Conservation (phyloP, 225 moss, liverwort and hornwort species). For the Physcomitrium patens region DNA sequence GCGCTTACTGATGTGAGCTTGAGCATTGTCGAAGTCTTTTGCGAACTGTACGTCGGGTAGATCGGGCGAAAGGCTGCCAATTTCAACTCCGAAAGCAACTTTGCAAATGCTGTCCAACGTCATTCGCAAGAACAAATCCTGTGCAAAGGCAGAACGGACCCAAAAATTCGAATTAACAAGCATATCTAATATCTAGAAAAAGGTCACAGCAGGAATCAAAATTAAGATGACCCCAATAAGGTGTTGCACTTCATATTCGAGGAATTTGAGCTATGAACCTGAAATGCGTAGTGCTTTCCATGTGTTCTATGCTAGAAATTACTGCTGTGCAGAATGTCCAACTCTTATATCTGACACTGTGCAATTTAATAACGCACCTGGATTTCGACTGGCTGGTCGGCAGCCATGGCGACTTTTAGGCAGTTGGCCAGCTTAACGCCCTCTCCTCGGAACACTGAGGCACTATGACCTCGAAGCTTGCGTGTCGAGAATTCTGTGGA, state of each 20-base stretch:
- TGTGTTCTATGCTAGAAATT: not conserved
- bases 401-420: constrained; percentile 33
- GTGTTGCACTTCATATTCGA: not conserved
- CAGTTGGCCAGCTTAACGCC: constrained; percentile 43
- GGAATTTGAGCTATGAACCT: not conserved
- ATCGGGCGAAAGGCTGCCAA: constrained; percentile 57
- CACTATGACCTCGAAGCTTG: constrained; percentile 83
- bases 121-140: constrained; percentile 62
- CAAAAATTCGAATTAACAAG: not conserved
- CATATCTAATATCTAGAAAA: not conserved
- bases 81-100: constrained; percentile 84
- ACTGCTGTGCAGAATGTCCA: not conserved
- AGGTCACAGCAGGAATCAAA: too few species aligned
- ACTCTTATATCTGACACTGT: not conserved
- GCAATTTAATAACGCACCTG: constrained; percentile 24
- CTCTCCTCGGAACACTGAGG: constrained; percentile 57
- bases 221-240: too few species aligned
- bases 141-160: not conserved
- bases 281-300: not conserved
- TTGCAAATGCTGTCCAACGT: constrained; percentile 87
- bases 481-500: constrained; percentile 79
- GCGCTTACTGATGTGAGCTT: constrained; percentile 44
- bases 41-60: constrained; percentile 79
- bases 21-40: constrained; percentile 68
- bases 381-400: constrained; percentile 36